Base-by-base conservation (phyloP, 2,329 filamentous ascomycete species). In the Alternaria incomplexa region DNA sequence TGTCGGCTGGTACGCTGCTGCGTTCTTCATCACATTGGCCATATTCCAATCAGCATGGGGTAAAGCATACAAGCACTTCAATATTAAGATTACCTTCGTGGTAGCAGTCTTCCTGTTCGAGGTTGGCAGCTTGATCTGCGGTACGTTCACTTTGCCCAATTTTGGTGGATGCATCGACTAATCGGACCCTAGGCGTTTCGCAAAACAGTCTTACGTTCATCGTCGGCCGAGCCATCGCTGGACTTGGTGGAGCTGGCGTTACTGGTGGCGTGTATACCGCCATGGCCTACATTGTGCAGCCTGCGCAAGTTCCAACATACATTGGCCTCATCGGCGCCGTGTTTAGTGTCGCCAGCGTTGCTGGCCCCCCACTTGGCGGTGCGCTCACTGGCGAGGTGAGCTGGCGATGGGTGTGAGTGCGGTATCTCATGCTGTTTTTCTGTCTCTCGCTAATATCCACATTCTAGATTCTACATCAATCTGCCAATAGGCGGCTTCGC, bases 41-140 rank as follows among this genome's bases (percentile, higher is more conserved):
- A 40, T 23, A 23, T 55, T 55, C 23, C 52, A 55, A 17, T 43
- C 52, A 10, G 13, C n/a, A 23, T 55, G 32, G 32, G 52, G 52
- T 23, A 55, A 55, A 30, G 9, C 44, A 25, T 86, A 82, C 73
- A 84, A 81, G 50, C 84, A 80, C 69, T 82, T 81, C 61, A 69
- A 75, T 4, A 71, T 79, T 9, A 83, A 83, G 67, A 67, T 58
- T 10, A 71, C 70, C 25, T 83, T 81, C 61, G 57, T 82, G 15
- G 52, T 68, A 2, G 53, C 73, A 8, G 78, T 81, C 36, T 63
- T 74, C 59, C 57, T 87, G 62, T 89, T 89, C 66, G 85, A 88
- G 69, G 12, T 88, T 9, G 87, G 87, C 2, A 87, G 85, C 1
- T 67, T 85, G 10, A 71, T 89, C 13, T 87, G 86, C 67, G 87